Evolutionary conservation across 2,329 filamentous ascomycete genomes (phyloP).

Genomic region (Zymoseptoria passerinii): DNA sequence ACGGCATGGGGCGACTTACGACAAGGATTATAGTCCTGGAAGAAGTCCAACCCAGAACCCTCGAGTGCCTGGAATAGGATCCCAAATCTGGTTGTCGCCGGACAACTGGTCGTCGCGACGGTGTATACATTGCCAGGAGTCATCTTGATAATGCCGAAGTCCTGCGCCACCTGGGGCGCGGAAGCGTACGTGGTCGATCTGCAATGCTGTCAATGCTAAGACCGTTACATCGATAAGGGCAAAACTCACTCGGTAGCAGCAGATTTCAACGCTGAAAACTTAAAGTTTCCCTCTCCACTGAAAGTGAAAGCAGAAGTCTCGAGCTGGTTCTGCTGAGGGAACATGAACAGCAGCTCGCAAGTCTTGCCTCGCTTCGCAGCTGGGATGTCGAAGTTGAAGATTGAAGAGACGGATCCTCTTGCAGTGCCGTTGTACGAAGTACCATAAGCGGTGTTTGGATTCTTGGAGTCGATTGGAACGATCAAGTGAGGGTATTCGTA

Average conservation of each 20-base stretch:
- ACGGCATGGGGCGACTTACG: slow-evolving; percentile 1
- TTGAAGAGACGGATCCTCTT: slow-evolving; percentile 45
- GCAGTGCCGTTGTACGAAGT: slow-evolving; percentile 51
- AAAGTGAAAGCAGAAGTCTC: slow-evolving; percentile 52
- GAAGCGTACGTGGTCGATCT: slow-evolving; percentile 46
- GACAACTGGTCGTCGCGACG: slow-evolving; percentile 12
- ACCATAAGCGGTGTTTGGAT: slow-evolving; percentile 46
- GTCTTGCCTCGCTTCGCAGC: slow-evolving; percentile 45
- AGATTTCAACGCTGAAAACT: slow-evolving; percentile 34
- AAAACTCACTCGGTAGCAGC: slow-evolving; percentile 33
- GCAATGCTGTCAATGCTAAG: background rate
- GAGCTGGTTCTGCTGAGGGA: slow-evolving; percentile 51
- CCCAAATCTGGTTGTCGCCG: slow-evolving; percentile 10
- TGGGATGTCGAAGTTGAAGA: slow-evolving; percentile 64
- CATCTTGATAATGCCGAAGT: slow-evolving; percentile 8
- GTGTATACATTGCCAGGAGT: slow-evolving; percentile 11
- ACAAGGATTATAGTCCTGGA: slow-evolving; percentile 18
- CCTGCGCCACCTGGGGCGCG: slow-evolving; percentile 5
- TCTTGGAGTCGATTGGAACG: slow-evolving; percentile 49
- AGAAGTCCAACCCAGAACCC: slow-evolving; percentile 10
- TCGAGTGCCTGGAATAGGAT: slow-evolving; percentile 11
- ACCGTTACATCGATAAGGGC: background rate
- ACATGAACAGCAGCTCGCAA: slow-evolving; percentile 58
- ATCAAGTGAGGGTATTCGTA: slow-evolving; percentile 53
- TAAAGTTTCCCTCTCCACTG: slow-evolving; percentile 15